phyloP scores from a whole-genome alignment of 2,329 filamentous ascomycete species.

The Emmonsiellopsis sp. region DNA sequence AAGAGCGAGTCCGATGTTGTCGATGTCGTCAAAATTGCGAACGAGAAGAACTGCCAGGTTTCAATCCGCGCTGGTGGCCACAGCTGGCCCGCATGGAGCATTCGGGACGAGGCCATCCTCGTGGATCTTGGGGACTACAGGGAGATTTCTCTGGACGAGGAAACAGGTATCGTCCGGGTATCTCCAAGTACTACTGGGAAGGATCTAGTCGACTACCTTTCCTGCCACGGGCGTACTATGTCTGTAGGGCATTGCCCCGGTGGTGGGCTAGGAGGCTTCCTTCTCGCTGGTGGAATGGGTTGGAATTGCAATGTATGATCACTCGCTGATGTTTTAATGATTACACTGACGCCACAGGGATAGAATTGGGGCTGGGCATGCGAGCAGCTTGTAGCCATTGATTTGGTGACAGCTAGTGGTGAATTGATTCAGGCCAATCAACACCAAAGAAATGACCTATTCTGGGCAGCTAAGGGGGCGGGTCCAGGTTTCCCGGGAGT shows the following conservation, averaged over 20 bases:
- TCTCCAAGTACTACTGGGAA: background rate
- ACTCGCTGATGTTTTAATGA: background rate
- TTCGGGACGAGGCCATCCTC: conserved; percentile 1
- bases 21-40: background rate
- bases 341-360: background rate
- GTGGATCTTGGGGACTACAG: background rate
- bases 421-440: conserved; percentile 5
- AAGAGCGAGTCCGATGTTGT: background rate
- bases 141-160: background rate
- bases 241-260: background rate
- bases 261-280: background rate
- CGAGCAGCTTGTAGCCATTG: background rate
- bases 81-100: background rate
- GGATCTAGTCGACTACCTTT: background rate
- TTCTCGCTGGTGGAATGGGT: background rate
- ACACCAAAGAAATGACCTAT: conserved; percentile 37
- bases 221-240: background rate
- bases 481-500: conserved; percentile 46
- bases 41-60: background rate
- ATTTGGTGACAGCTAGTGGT: background rate
- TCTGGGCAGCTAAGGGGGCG: conserved; percentile 42
- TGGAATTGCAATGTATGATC: conserved; percentile 3
- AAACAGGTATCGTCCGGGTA: background rate
- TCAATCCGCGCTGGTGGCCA: background rate
- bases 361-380: background rate